phyloP scores from a whole-genome alignment of 352 stramenopile genomes.

The Pythium oligandrum region DNA sequence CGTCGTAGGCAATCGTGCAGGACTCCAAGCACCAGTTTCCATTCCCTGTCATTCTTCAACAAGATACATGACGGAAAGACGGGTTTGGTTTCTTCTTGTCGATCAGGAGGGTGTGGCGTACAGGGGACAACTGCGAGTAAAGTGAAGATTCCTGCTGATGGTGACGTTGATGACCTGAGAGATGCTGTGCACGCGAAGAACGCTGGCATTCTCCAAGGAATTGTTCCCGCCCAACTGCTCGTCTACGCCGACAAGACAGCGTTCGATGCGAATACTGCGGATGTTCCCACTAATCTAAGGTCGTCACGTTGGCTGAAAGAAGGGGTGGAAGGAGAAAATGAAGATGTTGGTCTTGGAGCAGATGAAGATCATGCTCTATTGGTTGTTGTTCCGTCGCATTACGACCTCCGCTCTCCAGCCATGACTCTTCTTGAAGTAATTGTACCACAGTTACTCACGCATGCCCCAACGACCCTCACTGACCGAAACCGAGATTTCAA shows the following conservation, averaged over 20 bases:
- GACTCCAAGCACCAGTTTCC: too few species aligned
- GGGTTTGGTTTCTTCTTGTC: conserved; percentile 18
- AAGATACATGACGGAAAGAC: conserved; percentile 17
- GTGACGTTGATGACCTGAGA: too few species aligned
- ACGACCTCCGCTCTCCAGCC: not conserved
- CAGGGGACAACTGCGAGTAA: conserved; percentile 11
- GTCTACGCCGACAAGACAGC: conserved; percentile 20
- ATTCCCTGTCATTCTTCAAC: not conserved
- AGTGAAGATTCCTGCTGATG: not conserved
- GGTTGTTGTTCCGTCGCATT: conserved; percentile 6
- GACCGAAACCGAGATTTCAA: not conserved
- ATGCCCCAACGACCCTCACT: conserved; percentile 3
- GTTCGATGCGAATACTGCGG: conserved; percentile 18
- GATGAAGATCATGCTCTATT: too few species aligned
- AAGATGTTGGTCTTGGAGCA: too few species aligned
- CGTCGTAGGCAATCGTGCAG: too few species aligned
- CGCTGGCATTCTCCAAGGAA: too few species aligned
- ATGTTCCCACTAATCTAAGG: conserved; percentile 16
- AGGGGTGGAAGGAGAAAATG: too few species aligned
- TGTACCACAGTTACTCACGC: conserved; percentile 1
- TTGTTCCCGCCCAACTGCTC: too few species aligned
- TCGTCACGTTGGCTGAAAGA: too few species aligned
- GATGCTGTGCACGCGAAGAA: too few species aligned
- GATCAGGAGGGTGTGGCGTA: conserved; percentile 14
- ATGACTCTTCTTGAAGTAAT: conserved; percentile 1